Conservation (phyloP, 2,329 filamentous ascomycete genomes). For the Botrytis tulipae region DNA sequence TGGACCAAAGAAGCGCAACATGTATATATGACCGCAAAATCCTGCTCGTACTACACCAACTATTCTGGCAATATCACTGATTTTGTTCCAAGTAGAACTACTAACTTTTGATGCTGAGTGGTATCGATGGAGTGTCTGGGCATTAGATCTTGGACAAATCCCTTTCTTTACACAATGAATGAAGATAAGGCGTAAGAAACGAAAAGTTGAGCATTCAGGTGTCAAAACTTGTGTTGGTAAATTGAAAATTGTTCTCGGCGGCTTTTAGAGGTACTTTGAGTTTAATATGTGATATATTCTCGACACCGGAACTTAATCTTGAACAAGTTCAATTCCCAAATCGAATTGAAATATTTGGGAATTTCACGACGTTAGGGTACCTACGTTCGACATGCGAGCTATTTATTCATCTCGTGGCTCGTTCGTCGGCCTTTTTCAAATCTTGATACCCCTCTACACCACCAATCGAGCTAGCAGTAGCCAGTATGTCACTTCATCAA, state of each 20-base stretch:
- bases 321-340: neutral
- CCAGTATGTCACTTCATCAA: neutral
- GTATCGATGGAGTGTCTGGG: neutral
- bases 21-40: neutral
- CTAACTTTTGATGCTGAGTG: neutral
- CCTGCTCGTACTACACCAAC: neutral
- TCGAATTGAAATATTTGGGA: neutral
- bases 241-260: fast-evolving
- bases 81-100: too few species aligned
- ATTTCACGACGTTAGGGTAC: neutral
- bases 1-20: neutral
- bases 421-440: neutral
- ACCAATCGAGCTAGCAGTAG: neutral
- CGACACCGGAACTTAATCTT: neutral
- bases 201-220: neutral
- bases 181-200: neutral
- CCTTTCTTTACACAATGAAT: neutral
- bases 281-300: neutral
- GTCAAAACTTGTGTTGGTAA: fast-evolving
- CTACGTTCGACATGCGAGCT: neutral
- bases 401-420: neutral
- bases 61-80: neutral
- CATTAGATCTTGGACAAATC: neutral
- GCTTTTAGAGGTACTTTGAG: neutral
- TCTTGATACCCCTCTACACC: neutral